Evolutionary conservation across 1,284 basidiomycete genomes (phyloP).

Genomic region (Boletus albobrunnescens): DNA sequence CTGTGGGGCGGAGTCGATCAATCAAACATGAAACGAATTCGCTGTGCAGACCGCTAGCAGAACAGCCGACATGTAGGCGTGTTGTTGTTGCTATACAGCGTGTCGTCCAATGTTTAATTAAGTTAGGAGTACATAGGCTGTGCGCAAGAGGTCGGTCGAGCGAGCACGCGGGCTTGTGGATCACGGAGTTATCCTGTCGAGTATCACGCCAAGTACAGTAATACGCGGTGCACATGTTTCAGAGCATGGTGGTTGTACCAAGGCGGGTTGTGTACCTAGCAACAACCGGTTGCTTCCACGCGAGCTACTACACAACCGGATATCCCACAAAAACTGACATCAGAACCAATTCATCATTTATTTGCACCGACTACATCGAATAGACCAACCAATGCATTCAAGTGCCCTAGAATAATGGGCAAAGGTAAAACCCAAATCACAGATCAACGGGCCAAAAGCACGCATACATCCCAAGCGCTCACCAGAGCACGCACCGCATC

Average conservation of each 20-base stretch:
- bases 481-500: constrained; percentile 25
- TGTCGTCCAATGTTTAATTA: too few species aligned
- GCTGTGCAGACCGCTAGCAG: background rate
- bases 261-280: too few species aligned
- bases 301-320: too few species aligned
- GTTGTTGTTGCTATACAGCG: too few species aligned
- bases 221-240: too few species aligned
- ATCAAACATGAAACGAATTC: background rate
- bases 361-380: constrained; percentile 16
- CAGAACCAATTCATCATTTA: constrained; percentile 11
- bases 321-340: constrained; percentile 2
- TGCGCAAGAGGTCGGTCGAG: too few species aligned
- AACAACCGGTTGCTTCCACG: too few species aligned
- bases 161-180: too few species aligned
- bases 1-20: background rate
- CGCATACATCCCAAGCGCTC: constrained; percentile 26
- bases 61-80: background rate
- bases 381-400: constrained; percentile 3
- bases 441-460: constrained; percentile 6
- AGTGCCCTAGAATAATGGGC: background rate
- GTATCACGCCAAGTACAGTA: too few species aligned
- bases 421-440: constrained; percentile 1
- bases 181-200: too few species aligned
- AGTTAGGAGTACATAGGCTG: too few species aligned
- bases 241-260: too few species aligned